These are phyloP conservation scores for Apiospora kogelbergensis DNA, from an alignment of 2,329 filamentous ascomycete species.

Conservation along the genomic window DNA sequence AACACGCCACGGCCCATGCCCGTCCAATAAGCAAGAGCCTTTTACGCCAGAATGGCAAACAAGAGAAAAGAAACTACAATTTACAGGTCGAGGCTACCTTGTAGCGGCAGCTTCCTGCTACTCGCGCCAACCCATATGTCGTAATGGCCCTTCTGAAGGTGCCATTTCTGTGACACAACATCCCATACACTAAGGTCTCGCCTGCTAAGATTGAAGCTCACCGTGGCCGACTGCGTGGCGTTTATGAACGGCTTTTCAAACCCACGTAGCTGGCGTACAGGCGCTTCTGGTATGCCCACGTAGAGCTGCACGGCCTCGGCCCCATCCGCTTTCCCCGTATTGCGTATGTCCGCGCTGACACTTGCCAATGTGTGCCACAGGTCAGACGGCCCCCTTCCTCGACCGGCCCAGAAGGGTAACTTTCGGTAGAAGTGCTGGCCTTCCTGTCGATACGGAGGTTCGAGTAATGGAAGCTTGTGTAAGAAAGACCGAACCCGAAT, in stretches of 20 bases:
- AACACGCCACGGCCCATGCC: not conserved
- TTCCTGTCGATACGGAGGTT: constrained; percentile 37
- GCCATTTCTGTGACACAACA: constrained; percentile 60
- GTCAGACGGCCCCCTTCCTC: constrained; percentile 43
- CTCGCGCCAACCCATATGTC: constrained; percentile 46
- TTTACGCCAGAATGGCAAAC: not conserved
- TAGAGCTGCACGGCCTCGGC: constrained; percentile 52
- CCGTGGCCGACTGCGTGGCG: constrained; percentile 41
- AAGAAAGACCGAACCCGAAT: constrained; percentile 57
- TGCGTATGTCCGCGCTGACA: constrained; percentile 40
- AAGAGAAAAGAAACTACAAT: constrained; percentile 24
- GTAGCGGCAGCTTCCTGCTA: constrained; percentile 44
- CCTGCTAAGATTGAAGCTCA: constrained; percentile 56
- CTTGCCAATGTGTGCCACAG: constrained; percentile 47
- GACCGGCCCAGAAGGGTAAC: constrained; percentile 39
- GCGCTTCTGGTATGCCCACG: constrained; percentile 44
- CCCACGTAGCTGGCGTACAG: constrained; percentile 61
- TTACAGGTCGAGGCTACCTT: constrained; percentile 32
- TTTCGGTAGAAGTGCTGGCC: constrained; percentile 24
- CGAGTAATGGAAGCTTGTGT: constrained; percentile 53
- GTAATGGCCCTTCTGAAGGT: constrained; percentile 46
- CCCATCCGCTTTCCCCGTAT: constrained; percentile 42
- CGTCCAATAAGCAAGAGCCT: not conserved
- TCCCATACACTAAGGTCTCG: constrained; percentile 70
- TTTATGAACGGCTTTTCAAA: constrained; percentile 61